Conservation (phyloP, 345 rosid species). For the Dipteronia sinensis region DNA sequence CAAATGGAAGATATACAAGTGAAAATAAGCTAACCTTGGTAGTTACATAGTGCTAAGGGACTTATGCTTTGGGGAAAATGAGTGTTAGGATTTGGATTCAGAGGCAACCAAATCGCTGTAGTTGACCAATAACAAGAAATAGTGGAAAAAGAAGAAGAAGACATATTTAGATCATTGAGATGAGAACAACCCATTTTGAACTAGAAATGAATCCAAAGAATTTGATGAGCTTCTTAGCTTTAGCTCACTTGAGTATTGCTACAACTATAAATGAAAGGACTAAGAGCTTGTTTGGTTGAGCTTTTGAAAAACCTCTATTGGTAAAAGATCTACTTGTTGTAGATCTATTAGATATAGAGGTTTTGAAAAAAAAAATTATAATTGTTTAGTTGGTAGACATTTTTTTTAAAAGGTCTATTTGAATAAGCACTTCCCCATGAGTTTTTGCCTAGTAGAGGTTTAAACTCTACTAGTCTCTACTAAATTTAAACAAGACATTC, state of each 20-base stretch:
- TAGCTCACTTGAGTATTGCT: background rate
- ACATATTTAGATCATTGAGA: slow-evolving; percentile 6
- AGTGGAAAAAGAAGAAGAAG: background rate
- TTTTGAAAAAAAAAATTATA: no score
- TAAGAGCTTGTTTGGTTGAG: no score
- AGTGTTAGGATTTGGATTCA: slow-evolving; percentile 16
- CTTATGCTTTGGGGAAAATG: slow-evolving; percentile 1
- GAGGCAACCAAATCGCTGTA: background rate
- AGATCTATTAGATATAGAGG: no score
- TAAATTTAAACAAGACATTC: no score
- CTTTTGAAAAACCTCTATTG: no score
- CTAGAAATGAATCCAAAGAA: background rate
- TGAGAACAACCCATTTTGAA: slow-evolving; percentile 15
- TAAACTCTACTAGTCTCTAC: no score
- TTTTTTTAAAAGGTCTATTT: no score
- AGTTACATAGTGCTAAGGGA: slow-evolving; percentile 13
- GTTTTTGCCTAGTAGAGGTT: no score
- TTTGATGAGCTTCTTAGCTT: background rate
- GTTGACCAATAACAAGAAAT: background rate
- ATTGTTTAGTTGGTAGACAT: no score
- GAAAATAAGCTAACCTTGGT: slow-evolving; percentile 21
- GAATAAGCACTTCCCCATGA: no score
- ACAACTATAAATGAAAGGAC: background rate
- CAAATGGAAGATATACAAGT: background rate
- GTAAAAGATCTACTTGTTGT: no score